A percentile compares a stretch with the other conserved stretches of the same genome.
Conservation (phyloP, 805 yeast species). For the Kluyveromyces dobzhanskii region DNA sequence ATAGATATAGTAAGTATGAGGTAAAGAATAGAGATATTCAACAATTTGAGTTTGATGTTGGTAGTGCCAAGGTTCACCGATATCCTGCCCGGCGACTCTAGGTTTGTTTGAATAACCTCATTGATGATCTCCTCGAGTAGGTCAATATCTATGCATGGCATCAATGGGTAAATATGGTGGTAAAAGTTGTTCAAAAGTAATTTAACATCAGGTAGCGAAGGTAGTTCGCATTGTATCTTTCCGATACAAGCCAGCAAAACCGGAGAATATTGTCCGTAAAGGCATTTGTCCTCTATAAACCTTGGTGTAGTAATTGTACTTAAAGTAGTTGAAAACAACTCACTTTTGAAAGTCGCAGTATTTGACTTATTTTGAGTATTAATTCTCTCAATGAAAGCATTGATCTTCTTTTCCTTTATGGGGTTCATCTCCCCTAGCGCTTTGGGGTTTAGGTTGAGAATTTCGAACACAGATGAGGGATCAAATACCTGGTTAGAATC, state of each 20-base stretch:
- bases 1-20: slow-evolving; percentile 1
- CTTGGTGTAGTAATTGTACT: not conserved
- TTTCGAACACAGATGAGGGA: not conserved
- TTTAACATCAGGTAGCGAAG: not conserved
- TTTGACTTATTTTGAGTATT: not conserved
- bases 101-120: not conserved
- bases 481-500: not conserved
- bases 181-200: not conserved
- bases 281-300: slow-evolving; percentile 3
- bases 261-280: slow-evolving; percentile 2
- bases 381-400: not conserved
- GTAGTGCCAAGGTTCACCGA: not conserved
- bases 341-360: not conserved
- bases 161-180: not conserved
- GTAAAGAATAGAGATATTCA: slow-evolving; percentile 2
- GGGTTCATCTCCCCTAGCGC: not conserved
- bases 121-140: slow-evolving; percentile 1
- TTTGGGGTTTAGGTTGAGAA: slow-evolving; percentile 1
- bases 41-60: not conserved
- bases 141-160: slow-evolving; percentile 1
- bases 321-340: not conserved
- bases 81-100: not conserved
- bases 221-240: not conserved
- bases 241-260: not conserved
- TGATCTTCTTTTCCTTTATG: not conserved